phyloP scores from a whole-genome alignment of 139 green algal genomes.

The Haematococcus sp. region DNA sequence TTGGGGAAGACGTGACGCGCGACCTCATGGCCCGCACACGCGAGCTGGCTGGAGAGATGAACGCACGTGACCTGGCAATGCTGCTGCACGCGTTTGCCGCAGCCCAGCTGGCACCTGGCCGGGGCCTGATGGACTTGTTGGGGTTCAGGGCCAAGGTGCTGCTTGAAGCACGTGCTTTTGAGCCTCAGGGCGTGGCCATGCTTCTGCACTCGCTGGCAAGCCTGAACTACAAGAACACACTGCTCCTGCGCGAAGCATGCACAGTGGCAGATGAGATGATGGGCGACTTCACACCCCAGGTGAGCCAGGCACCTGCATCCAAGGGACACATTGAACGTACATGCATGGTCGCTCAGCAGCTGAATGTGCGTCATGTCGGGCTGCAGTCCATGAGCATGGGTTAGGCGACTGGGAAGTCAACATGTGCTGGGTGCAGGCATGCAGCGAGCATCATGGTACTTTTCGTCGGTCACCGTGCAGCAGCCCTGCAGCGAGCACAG shows the following conservation, averaged over 20 bases:
- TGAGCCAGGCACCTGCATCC: constrained; percentile 3
- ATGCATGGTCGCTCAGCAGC: neutral
- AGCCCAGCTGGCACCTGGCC: neutral
- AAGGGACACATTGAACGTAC: neutral
- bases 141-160: constrained; percentile 13
- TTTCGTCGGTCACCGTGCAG: too few relatives aligned
- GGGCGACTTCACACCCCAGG: constrained; percentile 25
- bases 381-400: neutral
- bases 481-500: too few relatives aligned
- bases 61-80: constrained; percentile 18
- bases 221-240: constrained; percentile 28
- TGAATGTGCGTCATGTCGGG: neutral
- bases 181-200: constrained; percentile 17
- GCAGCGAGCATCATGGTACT: too few relatives aligned
- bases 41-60: neutral
- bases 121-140: constrained; percentile 10
- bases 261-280: neutral
- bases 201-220: constrained; percentile 13
- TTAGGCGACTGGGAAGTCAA: too few relatives aligned
- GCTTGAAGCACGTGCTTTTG: neutral
- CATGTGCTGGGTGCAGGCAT: too few relatives aligned
- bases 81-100: constrained; percentile 15
- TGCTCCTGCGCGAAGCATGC: constrained; percentile 13
- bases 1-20: neutral
- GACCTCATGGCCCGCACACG: neutral